Evolutionary conservation across 2,329 filamentous ascomycete genomes (phyloP).

Genomic region (Calonectria leucothoes): DNA sequence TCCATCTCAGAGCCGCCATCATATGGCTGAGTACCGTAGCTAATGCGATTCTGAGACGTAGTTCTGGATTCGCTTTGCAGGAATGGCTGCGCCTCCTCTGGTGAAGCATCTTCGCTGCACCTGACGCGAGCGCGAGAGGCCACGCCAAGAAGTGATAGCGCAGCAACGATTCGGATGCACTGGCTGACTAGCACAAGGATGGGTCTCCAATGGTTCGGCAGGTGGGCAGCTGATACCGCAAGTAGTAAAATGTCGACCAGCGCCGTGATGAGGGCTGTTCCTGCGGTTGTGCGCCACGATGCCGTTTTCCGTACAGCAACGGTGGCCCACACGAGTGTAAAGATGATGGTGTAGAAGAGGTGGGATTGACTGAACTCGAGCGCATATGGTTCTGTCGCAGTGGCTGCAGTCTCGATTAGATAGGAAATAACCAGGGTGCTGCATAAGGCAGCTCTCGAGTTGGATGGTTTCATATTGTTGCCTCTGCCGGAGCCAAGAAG

Average conservation of each 20-base stretch:
- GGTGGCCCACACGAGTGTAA: conserved; percentile 1
- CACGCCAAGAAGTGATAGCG: conserved; percentile 7
- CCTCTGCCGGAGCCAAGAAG: conserved; percentile 1
- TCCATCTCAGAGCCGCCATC: background rate
- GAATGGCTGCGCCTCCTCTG: conserved; percentile 32
- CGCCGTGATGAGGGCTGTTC: background rate
- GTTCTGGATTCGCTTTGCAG: background rate
- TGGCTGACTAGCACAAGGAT: conserved; percentile 10
- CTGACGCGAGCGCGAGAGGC: background rate
- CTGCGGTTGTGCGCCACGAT: background rate
- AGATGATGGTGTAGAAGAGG: background rate
- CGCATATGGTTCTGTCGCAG: background rate
- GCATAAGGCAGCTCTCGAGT: background rate
- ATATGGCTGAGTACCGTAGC: conserved; percentile 28
- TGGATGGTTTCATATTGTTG: background rate
- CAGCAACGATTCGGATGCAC: conserved; percentile 1
- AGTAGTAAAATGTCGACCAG: conserved; percentile 28
- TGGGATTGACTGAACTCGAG: background rate
- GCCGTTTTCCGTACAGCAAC: background rate
- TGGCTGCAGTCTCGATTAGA: background rate
- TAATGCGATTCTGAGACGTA: background rate
- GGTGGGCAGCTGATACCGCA: background rate
- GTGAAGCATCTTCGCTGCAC: background rate
- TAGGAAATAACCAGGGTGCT: conserved; percentile 13
- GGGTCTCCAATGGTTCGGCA: background rate